Conservation (phyloP, 2,329 filamentous ascomycete species). For the Cryphonectria parasitica region DNA sequence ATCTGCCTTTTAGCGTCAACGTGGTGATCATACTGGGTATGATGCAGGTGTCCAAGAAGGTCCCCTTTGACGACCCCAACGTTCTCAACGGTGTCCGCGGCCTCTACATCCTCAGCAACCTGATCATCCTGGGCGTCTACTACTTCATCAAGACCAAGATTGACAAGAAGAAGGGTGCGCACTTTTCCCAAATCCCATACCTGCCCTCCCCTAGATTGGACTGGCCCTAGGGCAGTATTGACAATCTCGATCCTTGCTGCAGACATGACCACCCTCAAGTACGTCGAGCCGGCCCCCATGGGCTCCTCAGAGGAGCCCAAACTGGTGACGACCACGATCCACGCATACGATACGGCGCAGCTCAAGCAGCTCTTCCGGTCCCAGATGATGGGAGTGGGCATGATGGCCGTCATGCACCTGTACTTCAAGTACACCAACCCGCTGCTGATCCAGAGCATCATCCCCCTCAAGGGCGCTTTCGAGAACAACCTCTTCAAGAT, state of each 20-base stretch:
- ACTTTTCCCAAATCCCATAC: neutral
- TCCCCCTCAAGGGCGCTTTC: conserved; percentile 92
- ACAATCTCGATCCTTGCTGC: conserved; percentile 18
- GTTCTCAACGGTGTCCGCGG: conserved; percentile 61
- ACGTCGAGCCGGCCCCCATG: conserved; percentile 94
- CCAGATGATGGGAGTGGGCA: conserved; percentile 93
- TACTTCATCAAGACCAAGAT: conserved; percentile 83
- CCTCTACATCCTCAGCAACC: conserved; percentile 64
- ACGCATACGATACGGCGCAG: conserved; percentile 91
- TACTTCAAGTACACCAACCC: conserved; percentile 99
- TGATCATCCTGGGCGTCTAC: conserved; percentile 85
- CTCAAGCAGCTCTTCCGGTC: conserved; percentile 83
- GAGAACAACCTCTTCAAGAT: conserved; percentile 98
- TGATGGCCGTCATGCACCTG: conserved; percentile 98
- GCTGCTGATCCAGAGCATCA: conserved; percentile 96
- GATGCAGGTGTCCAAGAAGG: conserved; percentile 97
- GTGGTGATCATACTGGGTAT: conserved; percentile 93
- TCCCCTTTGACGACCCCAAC: conserved; percentile 85
- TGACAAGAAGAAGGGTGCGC: conserved; percentile 94
- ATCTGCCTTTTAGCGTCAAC: conserved; percentile 69
- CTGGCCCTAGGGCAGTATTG: neutral
- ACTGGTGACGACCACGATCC: conserved; percentile 93
- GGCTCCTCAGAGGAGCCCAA: conserved; percentile 93
- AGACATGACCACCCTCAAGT: conserved; percentile 98
- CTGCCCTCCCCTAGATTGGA: neutral